Percentiles rank a stretch among this genome's conserved stretches.
These are phyloP conservation scores for Wickerhamomyces alni DNA, from an alignment of 805 yeast species.

Conservation along the genomic window DNA sequence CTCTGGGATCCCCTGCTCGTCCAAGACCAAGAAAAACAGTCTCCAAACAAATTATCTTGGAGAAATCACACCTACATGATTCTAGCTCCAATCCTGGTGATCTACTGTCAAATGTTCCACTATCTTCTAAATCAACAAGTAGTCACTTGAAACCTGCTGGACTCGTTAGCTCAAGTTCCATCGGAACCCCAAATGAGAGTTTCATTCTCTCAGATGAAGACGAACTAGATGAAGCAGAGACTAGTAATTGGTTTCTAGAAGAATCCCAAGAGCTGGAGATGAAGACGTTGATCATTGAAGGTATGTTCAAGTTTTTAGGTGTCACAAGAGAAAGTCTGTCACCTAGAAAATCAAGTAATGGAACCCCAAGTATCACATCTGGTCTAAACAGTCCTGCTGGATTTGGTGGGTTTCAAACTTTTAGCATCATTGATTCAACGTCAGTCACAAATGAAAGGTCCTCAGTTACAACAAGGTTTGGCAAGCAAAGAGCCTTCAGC, in stretches of 20 bases:
- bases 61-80: conserved; percentile 35
- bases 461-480: neutral
- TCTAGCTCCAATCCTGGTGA: conserved; percentile 73
- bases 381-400: conserved; percentile 16
- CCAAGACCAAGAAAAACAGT: conserved; percentile 11
- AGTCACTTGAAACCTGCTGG: neutral
- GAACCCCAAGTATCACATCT: conserved; percentile 15
- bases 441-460: neutral
- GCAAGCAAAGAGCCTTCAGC: conserved; percentile 10
- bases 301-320: conserved; percentile 64
- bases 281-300: conserved; percentile 62
- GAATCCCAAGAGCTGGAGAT: conserved; percentile 18
- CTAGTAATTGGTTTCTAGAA: conserved; percentile 25
- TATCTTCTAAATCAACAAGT: conserved; percentile 33
- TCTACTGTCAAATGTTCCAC: conserved; percentile 72
- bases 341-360: conserved; percentile 17
- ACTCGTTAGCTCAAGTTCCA: neutral
- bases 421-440: neutral
- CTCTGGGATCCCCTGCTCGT: neutral
- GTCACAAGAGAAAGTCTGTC: conserved; percentile 36
- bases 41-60: conserved; percentile 47
- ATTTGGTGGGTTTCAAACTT: conserved; percentile 9
- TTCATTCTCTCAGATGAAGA: conserved; percentile 34
- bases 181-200: neutral
- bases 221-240: conserved; percentile 69